Percentiles rank a stretch among this genome's conserved stretches.
Evolutionary conservation across 139 green algal genomes (phyloP).

Genomic region (Micromonas pusilla): DNA sequence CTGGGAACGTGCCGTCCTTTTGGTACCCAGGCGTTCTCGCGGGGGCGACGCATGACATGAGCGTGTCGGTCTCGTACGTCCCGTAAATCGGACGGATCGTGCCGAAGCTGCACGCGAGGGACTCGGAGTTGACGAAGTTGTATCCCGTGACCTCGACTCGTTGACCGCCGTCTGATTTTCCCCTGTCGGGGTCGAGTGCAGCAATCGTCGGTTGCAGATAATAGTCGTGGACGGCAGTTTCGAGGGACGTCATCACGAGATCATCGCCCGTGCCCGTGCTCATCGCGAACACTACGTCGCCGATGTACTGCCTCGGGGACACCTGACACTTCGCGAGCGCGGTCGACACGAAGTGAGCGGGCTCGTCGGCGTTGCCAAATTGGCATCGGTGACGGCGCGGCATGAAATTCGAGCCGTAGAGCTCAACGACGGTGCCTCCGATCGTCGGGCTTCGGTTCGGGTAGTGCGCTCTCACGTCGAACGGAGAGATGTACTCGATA

Average conservation of each 20-base stretch:
- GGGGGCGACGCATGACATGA: too few relatives aligned
- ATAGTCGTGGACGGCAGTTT: not conserved
- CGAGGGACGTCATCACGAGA: too few relatives aligned
- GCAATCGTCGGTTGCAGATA: not conserved
- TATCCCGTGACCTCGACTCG: not conserved
- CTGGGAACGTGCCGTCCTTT: too few relatives aligned
- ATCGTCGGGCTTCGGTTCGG: not conserved
- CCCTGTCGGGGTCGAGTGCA: not conserved
- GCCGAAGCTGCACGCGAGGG: not conserved
- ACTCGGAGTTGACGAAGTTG: not conserved
- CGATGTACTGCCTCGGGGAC: too few relatives aligned
- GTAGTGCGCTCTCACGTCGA: not conserved
- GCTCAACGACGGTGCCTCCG: not conserved
- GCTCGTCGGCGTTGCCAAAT: too few relatives aligned
- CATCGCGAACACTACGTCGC: too few relatives aligned
- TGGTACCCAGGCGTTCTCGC: too few relatives aligned
- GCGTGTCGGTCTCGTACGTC: too few relatives aligned
- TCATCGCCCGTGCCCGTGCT: too few relatives aligned
- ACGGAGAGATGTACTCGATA: not conserved
- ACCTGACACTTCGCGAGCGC: too few relatives aligned
- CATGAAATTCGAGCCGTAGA: not conserved
- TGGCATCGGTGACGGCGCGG: not conserved
- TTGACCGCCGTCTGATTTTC: not conserved
- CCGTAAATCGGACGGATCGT: not conserved
- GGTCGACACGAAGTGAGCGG: too few relatives aligned